A percentile compares a stretch with the other conserved stretches of the same genome.
These are phyloP conservation scores for Plantago ovata DNA, from an alignment of 257 asterid genomes.

Conservation along the genomic window DNA sequence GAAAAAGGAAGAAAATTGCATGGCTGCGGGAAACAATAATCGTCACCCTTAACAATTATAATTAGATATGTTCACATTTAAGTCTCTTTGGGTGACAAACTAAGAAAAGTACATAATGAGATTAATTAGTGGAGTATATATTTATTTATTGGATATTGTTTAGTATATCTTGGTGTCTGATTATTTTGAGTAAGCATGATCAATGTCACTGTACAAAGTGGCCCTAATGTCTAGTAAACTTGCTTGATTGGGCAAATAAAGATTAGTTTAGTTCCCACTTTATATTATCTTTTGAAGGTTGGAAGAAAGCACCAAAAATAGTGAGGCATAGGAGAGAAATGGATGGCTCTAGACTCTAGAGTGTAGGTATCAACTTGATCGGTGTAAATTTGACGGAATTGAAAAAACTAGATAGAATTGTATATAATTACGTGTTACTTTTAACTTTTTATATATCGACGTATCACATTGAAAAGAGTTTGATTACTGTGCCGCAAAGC, in stretches of 20 bases:
- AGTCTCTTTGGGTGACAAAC: not conserved
- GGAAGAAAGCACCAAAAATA: not conserved
- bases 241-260: conserved; percentile 19
- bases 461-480: no score
- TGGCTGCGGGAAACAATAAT: conserved; percentile 26
- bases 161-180: conserved; percentile 2
- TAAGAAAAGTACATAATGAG: not conserved
- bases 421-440: no score
- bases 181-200: conserved; percentile 19
- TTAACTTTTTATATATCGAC: not conserved
- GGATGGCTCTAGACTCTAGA: no score
- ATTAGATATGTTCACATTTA: not conserved
- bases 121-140: not conserved
- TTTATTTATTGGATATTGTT: no score
- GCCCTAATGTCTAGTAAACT: conserved; percentile 15
- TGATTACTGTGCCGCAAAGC: no score
- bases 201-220: conserved; percentile 19
- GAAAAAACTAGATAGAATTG: no score
- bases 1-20: conserved; percentile 20
- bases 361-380: no score
- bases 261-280: no score
- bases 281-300: no score
- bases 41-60: conserved; percentile 18
- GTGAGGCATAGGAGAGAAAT: no score
- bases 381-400: no score